A percentile compares a stretch with the other conserved stretches of the same genome.
These are phyloP conservation scores for Sordaria brevicollis DNA, from an alignment of 495 filamentous ascomycete genomes.

Conservation along the genomic window DNA sequence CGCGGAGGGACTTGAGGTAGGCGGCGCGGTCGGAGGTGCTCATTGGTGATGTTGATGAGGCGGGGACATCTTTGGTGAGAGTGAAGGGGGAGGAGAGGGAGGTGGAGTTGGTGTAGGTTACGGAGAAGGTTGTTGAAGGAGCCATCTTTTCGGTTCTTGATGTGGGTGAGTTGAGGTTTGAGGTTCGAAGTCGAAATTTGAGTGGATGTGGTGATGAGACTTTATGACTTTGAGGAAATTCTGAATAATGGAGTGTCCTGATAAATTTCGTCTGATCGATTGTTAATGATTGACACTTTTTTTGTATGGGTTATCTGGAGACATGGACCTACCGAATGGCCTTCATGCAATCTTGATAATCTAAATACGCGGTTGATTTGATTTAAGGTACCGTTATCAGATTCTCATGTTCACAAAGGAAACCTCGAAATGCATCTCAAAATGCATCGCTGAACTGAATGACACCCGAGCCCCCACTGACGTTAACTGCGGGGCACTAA, in stretches of 20 bases:
- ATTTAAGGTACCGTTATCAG: not conserved
- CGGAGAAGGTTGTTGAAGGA: conserved; percentile 18
- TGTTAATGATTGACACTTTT: not conserved
- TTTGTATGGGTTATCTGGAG: not conserved
- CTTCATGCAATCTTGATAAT: not conserved
- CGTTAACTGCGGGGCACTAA: not conserved
- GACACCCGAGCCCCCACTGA: not conserved
- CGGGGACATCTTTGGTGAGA: conserved; percentile 29
- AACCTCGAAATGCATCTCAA: not conserved
- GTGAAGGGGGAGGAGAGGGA: conserved; percentile 32
- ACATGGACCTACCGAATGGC: not conserved
- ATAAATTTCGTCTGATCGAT: not conserved
- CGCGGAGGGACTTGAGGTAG: conserved; percentile 54
- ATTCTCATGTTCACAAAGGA: not conserved
- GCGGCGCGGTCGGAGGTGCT: conserved; percentile 35
- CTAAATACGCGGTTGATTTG: not conserved
- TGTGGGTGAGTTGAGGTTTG: not conserved
- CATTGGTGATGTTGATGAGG: conserved; percentile 9
- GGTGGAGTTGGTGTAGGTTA: conserved; percentile 51
- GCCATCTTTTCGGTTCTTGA: conserved; percentile 6
- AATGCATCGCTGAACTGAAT: not conserved
- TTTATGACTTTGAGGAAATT: not conserved
- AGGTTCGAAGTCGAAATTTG: not conserved
- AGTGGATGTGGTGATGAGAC: not conserved
- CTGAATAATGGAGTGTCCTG: not conserved